Evolutionary conservation across 176 grass and related monocot genomes (phyloP), one percentile per base, ranked within the genome.

Genomic region (Phoenix roebelenii): DNA sequence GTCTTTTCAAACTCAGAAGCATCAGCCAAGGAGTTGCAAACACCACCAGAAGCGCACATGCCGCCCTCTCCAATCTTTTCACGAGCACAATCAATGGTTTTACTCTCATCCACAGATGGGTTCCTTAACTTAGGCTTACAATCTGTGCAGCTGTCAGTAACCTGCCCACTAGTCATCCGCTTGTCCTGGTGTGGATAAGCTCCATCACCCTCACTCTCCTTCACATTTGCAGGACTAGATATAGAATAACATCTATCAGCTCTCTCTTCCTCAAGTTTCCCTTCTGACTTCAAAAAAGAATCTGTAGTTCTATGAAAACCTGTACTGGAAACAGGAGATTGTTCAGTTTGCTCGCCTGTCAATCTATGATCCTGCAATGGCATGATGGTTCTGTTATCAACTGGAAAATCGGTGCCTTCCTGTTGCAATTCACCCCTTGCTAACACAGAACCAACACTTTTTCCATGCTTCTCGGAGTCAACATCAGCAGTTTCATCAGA

Each of bases 21-120:
- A 64, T 22, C 49, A 22, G 54, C 69, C 25, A 59, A 68, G 56
- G 80, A 25, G 25, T 23, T 64, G 54, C 60, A 32, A 3, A 59
- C 53, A 22, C 49, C 52, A 53, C 65, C 71, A 69, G 75, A 58
- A 58, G 54, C 66, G 28, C 20, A 44, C 24, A 63, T 35, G 75
- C 55, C 71, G 35, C 65, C 70, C 29, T 76, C 74, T 78, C 71
- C 73, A 63, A 51, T 51, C 77, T 78, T 93, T n/a, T 71, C 61
- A 75, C 18, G 59, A 60, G 50, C 56, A 75, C 23, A 16, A 64
- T 24, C 57, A 30, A 51, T 58, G 48, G 44, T 35, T 57, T 15
- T 74, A 60, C 58, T 54, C 26, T 74, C 82, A 68, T 60, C n/a
- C 58, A 52, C 15, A 3, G 26, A 77, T 49, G 62, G 50, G 22